Conservation (phyloP, 768 basidiomycete species). For the Panus rudis region DNA sequence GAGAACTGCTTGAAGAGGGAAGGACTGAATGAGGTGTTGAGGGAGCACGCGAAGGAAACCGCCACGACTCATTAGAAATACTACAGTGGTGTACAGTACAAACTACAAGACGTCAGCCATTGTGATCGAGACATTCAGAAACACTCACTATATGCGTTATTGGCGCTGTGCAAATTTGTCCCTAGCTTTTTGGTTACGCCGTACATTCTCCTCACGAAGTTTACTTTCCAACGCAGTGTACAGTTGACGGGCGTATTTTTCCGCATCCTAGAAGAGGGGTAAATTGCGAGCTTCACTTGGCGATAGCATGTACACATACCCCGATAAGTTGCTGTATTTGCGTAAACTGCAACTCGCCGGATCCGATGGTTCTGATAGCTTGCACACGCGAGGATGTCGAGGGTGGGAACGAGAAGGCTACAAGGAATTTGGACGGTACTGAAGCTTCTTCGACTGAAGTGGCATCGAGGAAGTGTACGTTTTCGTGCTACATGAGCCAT, state of each 20-base stretch:
- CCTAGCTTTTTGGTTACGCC: constrained; percentile 53
- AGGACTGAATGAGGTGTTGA: constrained; percentile 34
- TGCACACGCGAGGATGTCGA: constrained; percentile 39
- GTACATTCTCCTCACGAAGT: constrained; percentile 55
- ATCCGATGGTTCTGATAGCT: constrained; percentile 57
- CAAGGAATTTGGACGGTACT: constrained; percentile 49
- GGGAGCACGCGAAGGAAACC: constrained; percentile 15
- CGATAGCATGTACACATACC: no score
- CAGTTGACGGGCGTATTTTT: constrained; percentile 55
- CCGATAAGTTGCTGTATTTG: constrained; percentile 47
- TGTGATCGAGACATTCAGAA: no score
- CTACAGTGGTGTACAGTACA: no score
- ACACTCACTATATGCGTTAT: not conserved
- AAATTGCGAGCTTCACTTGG: not conserved
- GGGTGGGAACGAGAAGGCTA: constrained; percentile 55
- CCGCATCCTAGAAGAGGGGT: constrained; percentile 54
- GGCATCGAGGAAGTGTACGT: constrained; percentile 69
- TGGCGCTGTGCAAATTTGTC: constrained; percentile 39
- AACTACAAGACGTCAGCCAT: no score
- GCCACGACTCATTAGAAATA: no score
- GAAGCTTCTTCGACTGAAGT: constrained; percentile 65
- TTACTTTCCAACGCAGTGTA: constrained; percentile 53
- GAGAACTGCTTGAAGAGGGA: constrained; percentile 63
- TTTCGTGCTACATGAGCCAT: constrained; percentile 53
- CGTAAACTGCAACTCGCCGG: constrained; percentile 45